These are phyloP conservation scores for Podila verticillata DNA, from an alignment of 192 early-diverging fungal genomes.

Conservation along the genomic window DNA sequence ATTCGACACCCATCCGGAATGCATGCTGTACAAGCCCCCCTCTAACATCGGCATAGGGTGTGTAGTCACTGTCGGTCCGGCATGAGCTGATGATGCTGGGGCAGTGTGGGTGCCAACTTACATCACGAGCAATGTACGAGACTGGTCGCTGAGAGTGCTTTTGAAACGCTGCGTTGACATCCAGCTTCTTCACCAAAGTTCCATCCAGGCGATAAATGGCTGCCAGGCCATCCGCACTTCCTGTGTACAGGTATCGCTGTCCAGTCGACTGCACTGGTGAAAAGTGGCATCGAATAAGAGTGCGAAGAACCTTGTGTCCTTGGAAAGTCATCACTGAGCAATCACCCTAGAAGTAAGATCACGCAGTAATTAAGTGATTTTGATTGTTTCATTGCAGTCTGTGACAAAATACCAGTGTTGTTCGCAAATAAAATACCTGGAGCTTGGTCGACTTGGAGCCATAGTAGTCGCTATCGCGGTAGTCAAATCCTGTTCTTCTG, in stretches of 20 bases:
- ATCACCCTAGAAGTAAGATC: slow-evolving; percentile 16
- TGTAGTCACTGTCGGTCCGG: slow-evolving; percentile 5
- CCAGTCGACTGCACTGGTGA: slow-evolving; percentile 65
- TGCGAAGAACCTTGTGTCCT: slow-evolving; percentile 70
- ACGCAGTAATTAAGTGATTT: too few species aligned
- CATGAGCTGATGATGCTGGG: slow-evolving; percentile 55
- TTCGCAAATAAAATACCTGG: not conserved
- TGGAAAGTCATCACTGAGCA: slow-evolving; percentile 67
- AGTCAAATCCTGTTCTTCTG: slow-evolving; percentile 11
- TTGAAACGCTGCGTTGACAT: slow-evolving; percentile 27
- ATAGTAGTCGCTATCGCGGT: slow-evolving; percentile 5
- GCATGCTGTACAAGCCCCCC: slow-evolving; percentile 35
- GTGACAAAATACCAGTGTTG: too few species aligned
- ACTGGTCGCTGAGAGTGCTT: not conserved
- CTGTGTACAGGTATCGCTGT: slow-evolving; percentile 72
- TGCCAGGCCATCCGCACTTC: slow-evolving; percentile 68
- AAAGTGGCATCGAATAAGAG: slow-evolving; percentile 78
- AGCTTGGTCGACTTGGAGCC: slow-evolving; percentile 12
- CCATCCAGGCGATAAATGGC: slow-evolving; percentile 57
- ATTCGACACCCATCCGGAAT: slow-evolving; percentile 9
- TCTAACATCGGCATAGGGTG: not conserved
- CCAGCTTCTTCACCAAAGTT: slow-evolving; percentile 34
- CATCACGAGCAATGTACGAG: slow-evolving; percentile 54
- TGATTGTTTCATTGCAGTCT: too few species aligned
- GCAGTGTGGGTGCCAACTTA: slow-evolving; percentile 63